Evolutionary conservation across 495 filamentous ascomycete species (phyloP), one percentile per base, ranked within the genome.

Genomic region (Aspergillus steynii): DNA sequence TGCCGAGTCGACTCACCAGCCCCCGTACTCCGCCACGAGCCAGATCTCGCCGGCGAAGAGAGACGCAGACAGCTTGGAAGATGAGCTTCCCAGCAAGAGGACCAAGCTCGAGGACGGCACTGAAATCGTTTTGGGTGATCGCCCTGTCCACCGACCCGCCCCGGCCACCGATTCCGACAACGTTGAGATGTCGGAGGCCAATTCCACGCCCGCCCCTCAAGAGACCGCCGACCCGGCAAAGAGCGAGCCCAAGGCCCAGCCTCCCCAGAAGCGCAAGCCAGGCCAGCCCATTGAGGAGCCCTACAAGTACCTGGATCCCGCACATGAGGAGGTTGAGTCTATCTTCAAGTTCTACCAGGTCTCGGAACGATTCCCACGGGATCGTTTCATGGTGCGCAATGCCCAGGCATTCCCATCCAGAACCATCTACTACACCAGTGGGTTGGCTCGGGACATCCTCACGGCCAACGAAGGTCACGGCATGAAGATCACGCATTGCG

Each of bases 381-480:
- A 95, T 71, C 89, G 93, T 50, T 99, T 94, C 78, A 91, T 99
- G 86, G 95, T 99, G 57, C 88, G 93, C 63, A 99, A 99, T 75
- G 90, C 90, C 8, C 80, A 86, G 14, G 95, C 90, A 31, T 78
- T 88, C 60, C 90, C 93, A 0, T 84, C 88, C 25, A 93, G 94
- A 71, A 91, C 92, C 20, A 92, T 99, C 56, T 99, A 99, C 82
- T 99, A 97, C 80, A 96, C 92, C 53, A 91, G 87, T 57, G 80
- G 85, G n/a, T 81, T 97, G 10, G 89, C 90, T 1, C 87, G 90
- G 14, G 87, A 91, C 62, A 96, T 99, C 56, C 82, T 99, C 2
- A 77, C 75, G 7, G 74, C 83, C 56, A 99, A 98, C 71, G 92
- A 97, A 72, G 90, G 90, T 28, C 87, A 87, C 14, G 92, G 93